These are phyloP conservation scores for Polymyxa betae DNA, from an alignment of 208 protist genomes.

Conservation along the genomic window DNA sequence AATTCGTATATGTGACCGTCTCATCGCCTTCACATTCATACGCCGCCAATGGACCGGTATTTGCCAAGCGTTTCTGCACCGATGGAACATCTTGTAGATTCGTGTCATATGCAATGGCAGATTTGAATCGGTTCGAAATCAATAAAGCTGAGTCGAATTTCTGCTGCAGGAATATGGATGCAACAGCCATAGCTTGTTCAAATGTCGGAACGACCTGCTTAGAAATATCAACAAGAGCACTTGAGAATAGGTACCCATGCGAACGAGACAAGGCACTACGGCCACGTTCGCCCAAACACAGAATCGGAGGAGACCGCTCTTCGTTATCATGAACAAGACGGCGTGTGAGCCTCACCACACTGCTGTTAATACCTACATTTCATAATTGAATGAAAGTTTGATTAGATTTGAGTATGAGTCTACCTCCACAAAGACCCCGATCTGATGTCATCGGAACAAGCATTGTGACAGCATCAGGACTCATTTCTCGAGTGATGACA, in stretches of 20 bases:
- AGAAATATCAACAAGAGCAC: slow-evolving; percentile 55
- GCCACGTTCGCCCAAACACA: not conserved
- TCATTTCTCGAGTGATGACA: not conserved
- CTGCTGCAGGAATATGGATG: slow-evolving; percentile 59
- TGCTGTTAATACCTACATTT: slow-evolving; percentile 68
- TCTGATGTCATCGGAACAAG: slow-evolving; percentile 67
- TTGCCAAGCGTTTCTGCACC: slow-evolving; percentile 35
- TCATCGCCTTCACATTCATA: slow-evolving; percentile 68
- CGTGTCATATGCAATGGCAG: slow-evolving; percentile 69
- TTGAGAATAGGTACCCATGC: not conserved
- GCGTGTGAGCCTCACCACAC: slow-evolving; percentile 58
- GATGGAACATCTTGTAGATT: slow-evolving; percentile 54
- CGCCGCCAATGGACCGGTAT: slow-evolving; percentile 27
- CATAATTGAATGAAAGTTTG: too few species aligned
- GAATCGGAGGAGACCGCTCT: not conserved
- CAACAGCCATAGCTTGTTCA: slow-evolving; percentile 60
- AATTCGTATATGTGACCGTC: slow-evolving; percentile 21
- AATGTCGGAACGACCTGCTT: slow-evolving; percentile 54
- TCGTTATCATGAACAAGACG: slow-evolving; percentile 51
- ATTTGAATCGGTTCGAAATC: slow-evolving; percentile 71
- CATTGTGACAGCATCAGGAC: not conserved
- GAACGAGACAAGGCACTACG: not conserved
- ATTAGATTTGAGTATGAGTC: too few species aligned
- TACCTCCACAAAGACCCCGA: slow-evolving; percentile 74
- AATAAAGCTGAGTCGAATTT: slow-evolving; percentile 64